phyloP scores from a whole-genome alignment of 495 filamentous ascomycete species.

The Penicillium verhagenii region DNA sequence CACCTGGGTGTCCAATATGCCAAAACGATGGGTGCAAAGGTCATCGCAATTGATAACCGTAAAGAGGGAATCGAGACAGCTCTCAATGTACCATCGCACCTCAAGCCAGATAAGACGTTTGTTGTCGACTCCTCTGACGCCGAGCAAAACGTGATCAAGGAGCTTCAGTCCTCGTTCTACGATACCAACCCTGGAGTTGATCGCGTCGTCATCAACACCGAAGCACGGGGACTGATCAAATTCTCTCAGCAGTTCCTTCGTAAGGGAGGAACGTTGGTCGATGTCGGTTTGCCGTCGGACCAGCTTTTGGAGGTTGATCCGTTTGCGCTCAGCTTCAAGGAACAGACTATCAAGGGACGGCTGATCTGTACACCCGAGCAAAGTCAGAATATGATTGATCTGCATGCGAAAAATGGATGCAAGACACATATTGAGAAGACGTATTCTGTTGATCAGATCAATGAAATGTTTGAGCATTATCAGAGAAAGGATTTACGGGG shows the following conservation, averaged over 20 bases:
- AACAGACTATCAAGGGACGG: slow-evolving; percentile 10
- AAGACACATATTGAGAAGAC: slow-evolving; percentile 16
- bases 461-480: slow-evolving; percentile 14
- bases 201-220: slow-evolving; percentile 11
- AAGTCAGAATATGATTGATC: slow-evolving; percentile 16
- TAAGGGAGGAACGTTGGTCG: slow-evolving; percentile 9
- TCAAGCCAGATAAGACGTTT: slow-evolving; percentile 6
- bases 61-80: slow-evolving; percentile 10
- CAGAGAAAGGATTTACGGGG: slow-evolving; percentile 13
- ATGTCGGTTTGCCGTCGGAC: slow-evolving; percentile 11
- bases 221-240: slow-evolving; percentile 2
- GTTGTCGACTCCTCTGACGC: slow-evolving; percentile 9
- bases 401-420: slow-evolving; percentile 13
- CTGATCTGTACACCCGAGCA: slow-evolving; percentile 17
- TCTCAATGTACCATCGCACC: not conserved
- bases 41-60: slow-evolving; percentile 11
- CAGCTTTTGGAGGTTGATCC: slow-evolving; percentile 8
- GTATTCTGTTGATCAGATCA: slow-evolving; percentile 12
- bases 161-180: slow-evolving; percentile 13
- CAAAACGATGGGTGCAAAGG: slow-evolving; percentile 2
- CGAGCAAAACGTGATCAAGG: slow-evolving; percentile 4
- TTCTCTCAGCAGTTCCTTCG: slow-evolving; percentile 13
- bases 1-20: slow-evolving; percentile 15
- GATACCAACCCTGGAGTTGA: slow-evolving; percentile 8
- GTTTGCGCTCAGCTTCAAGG: slow-evolving; percentile 14